Evolutionary conservation across 805 yeast genomes (phyloP).

Genomic region (Torulaspora gathmanii): DNA sequence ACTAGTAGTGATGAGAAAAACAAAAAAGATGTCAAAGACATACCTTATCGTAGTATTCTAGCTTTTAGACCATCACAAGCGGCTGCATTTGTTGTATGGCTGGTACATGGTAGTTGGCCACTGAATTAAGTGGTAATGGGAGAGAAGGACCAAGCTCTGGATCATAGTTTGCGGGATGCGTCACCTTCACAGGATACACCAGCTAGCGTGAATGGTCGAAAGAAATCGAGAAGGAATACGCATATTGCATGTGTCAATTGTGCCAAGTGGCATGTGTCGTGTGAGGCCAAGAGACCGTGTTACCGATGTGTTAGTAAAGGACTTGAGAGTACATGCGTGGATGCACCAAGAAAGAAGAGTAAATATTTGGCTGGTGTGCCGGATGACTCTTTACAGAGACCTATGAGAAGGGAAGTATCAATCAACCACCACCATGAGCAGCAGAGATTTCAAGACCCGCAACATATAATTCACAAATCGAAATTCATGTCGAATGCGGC

Average conservation of each 20-base stretch:
- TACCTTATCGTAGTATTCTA: too few relatives aligned
- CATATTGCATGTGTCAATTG: constrained; percentile 88
- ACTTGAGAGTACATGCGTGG: constrained; percentile 64
- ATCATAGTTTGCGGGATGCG: background rate
- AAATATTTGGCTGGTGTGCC: constrained; percentile 71
- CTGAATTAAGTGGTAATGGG: constrained; percentile 1
- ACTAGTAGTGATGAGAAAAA: background rate
- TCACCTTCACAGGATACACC: background rate
- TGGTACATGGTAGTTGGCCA: background rate
- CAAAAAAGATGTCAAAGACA: background rate
- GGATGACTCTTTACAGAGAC: constrained; percentile 24
- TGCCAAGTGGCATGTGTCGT: constrained; percentile 85
- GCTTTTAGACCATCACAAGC: background rate
- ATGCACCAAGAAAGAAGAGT: constrained; percentile 83
- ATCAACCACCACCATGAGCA: constrained; percentile 19
- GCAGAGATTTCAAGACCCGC: constrained; percentile 23
- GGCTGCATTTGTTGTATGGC: background rate
- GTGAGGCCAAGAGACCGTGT: constrained; percentile 82
- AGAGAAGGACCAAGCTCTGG: background rate
- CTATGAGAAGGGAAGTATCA: constrained; percentile 8
- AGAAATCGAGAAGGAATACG: constrained; percentile 46
- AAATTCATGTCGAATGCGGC: constrained; percentile 66
- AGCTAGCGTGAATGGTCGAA: background rate
- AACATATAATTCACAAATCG: constrained; percentile 32
- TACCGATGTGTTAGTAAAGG: constrained; percentile 70